Evolutionary conservation across 768 basidiomycete species (phyloP), one percentile per base, ranked within the genome.

Genomic region (Collybia nuda): DNA sequence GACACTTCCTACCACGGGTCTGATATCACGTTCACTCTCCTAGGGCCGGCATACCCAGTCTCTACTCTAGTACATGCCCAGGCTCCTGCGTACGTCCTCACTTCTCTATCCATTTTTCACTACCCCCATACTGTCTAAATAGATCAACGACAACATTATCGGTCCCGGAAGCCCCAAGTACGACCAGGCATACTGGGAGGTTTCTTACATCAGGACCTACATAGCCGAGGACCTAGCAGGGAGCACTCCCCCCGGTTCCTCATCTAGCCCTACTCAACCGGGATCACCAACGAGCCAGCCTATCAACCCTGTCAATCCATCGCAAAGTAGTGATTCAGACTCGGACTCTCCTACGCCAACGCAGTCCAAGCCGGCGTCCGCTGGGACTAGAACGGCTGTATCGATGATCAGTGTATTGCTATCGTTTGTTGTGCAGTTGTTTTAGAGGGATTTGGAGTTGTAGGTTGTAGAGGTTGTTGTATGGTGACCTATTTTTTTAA

Each of bases 171-270:
- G 63, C 38, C 67, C 68, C 26, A 76, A 69, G 40, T 84, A 72
- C 60, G 72, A 75, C 55, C 63, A 71, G 17, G 81, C 81, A 0
- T 81, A 76, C 61, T 87, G 82, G 66, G 84, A 85, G 61, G 76
- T 88, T 57, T 63, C 70, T 29, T 81, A 78, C 54, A 66, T 87
- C 55, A 73, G 80, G 35, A 80, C 82, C 9, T 88, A 85, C 61
- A 69, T 75, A 12, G 76, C 70, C 0, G 58, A 61, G 15, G 60
- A 56, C 9, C 42, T 58, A 7, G 36, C 60, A 26, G 55, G 19
- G 15, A 22, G 41, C 36, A 21, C 40, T 11, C 19, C 28, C 23
- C 22, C 47, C 15, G 29, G 32, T 6, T 52, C 36, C 6, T 41
- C 47, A 8, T 32, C 32, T 5, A 32, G 32, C 32, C 2, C 32